phyloP scores from a whole-genome alignment of 2,329 filamentous ascomycete genomes.

The Fusarium torreyae region DNA sequence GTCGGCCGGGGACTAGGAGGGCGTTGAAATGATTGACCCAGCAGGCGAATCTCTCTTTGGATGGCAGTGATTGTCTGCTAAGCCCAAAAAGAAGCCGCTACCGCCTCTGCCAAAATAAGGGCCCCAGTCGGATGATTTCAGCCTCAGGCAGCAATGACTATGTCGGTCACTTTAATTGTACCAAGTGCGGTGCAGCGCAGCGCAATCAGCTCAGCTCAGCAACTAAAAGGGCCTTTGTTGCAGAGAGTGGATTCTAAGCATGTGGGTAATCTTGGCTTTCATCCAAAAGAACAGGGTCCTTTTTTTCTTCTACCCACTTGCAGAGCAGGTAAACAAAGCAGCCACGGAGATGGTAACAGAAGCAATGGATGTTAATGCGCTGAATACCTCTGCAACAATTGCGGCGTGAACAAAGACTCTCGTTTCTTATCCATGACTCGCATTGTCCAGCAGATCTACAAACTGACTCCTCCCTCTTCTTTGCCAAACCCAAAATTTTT shows the following conservation, averaged over 20 bases:
- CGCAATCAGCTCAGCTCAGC: slow-evolving; percentile 12
- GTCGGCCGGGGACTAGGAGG: slow-evolving; percentile 45
- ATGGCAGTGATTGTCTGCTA: slow-evolving; percentile 32
- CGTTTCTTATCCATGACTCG: not conserved
- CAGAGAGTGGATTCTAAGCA: not conserved
- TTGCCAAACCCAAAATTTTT: slow-evolving; percentile 12
- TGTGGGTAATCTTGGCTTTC: slow-evolving; percentile 29
- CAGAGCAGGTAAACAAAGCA: slow-evolving; percentile 31
- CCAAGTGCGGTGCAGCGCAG: not conserved
- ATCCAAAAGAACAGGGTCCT: slow-evolving; percentile 18
- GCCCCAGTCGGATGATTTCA: slow-evolving; percentile 39
- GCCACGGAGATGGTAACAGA: not conserved
- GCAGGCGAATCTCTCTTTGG: slow-evolving; percentile 42
- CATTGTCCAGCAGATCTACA: slow-evolving; percentile 1
- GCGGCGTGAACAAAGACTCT: not conserved
- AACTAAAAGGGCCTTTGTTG: slow-evolving; percentile 5
- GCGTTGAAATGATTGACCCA: slow-evolving; percentile 47
- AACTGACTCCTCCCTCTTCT: not conserved
- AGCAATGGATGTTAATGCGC: slow-evolving; percentile 1
- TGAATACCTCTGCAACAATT: not conserved
- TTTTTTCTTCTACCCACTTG: slow-evolving; percentile 25
- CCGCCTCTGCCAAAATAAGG: slow-evolving; percentile 35
- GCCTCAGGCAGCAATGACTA: slow-evolving; percentile 47
- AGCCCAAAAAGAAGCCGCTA: slow-evolving; percentile 45
- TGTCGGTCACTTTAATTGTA: not conserved